phyloP scores from a whole-genome alignment of 352 stramenopile genomes.

The Phytophthora melonis region DNA sequence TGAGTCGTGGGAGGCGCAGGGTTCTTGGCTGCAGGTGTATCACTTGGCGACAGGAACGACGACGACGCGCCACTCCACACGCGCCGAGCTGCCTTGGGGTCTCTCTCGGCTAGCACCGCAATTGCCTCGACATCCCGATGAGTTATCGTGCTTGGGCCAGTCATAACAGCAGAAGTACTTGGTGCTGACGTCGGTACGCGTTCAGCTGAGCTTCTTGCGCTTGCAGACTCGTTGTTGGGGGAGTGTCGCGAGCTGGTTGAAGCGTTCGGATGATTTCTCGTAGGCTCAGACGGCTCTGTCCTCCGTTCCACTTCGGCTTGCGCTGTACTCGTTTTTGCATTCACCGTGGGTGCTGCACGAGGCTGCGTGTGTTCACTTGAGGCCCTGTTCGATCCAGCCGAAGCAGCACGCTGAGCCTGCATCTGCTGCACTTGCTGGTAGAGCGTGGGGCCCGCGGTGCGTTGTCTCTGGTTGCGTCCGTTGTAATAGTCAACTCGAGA shows the following conservation, averaged over 20 bases:
- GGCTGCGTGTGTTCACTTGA: slow-evolving; percentile 6
- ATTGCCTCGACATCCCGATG: slow-evolving; percentile 32
- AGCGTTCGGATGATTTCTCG: background rate
- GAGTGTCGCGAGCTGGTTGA: slow-evolving; percentile 3
- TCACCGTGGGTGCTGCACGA: background rate
- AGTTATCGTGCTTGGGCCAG: background rate
- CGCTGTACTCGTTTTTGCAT: background rate
- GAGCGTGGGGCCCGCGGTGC: background rate
- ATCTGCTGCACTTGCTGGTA: slow-evolving; percentile 28
- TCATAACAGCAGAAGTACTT: background rate
- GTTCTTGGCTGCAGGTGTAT: background rate
- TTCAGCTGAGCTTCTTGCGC: slow-evolving; percentile 4
- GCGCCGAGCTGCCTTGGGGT: slow-evolving; percentile 2
- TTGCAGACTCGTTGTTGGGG: slow-evolving; percentile 7
- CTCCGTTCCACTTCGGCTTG: slow-evolving; percentile 1
- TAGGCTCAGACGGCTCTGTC: slow-evolving; percentile 5
- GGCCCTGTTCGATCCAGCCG: background rate
- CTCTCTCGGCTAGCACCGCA: slow-evolving; percentile 27
- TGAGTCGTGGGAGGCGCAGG: background rate
- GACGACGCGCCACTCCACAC: background rate
- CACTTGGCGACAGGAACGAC: slow-evolving; percentile 9
- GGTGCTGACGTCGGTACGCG: background rate
- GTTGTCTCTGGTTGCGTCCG: slow-evolving; percentile 6
- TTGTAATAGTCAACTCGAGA: slow-evolving; percentile 10
- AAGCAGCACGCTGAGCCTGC: slow-evolving; percentile 7